These are phyloP conservation scores for Amanita rimosa DNA, from an alignment of 768 basidiomycete species.

Conservation along the genomic window DNA sequence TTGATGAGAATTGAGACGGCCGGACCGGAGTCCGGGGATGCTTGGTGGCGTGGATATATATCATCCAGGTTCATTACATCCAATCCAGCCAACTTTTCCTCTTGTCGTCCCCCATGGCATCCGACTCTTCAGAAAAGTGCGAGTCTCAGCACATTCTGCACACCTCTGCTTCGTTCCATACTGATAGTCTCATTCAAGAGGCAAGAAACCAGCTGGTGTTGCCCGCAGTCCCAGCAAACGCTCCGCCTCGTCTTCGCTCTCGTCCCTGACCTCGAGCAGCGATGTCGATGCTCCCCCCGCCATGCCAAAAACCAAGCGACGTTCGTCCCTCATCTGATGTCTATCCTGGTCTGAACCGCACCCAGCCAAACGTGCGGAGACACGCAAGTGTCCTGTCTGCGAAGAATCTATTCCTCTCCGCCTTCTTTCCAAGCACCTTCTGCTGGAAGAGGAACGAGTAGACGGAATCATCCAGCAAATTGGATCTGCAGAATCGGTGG, in stretches of 20 bases:
- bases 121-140: constrained; percentile 18
- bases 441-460: constrained; percentile 58
- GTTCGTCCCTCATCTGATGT: constrained; percentile 20
- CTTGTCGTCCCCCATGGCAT: not conserved
- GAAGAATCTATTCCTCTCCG: constrained; percentile 62
- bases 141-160: constrained; percentile 5
- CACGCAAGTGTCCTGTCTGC: constrained; percentile 66
- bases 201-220: constrained; percentile 35
- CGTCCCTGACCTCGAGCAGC: constrained; percentile 12
- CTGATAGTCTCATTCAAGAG: constrained; percentile 19
- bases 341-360: not conserved
- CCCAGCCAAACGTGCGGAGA: constrained; percentile 64
- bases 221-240: constrained; percentile 4
- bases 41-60: not conserved
- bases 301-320: constrained; percentile 33
- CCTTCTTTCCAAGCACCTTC: constrained; percentile 51
- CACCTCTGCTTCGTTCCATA: not conserved
- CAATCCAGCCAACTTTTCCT: constrained; percentile 22
- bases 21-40: not conserved
- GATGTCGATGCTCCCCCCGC: not conserved
- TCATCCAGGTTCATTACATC: constrained; percentile 13
- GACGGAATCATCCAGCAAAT: constrained; percentile 55
- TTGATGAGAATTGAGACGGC: not conserved
- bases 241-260: constrained; percentile 20
- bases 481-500: constrained; percentile 45